These are phyloP conservation scores for Chenopodium formosanum DNA, from an alignment of 148 eudicot genomes.

Conservation along the genomic window DNA sequence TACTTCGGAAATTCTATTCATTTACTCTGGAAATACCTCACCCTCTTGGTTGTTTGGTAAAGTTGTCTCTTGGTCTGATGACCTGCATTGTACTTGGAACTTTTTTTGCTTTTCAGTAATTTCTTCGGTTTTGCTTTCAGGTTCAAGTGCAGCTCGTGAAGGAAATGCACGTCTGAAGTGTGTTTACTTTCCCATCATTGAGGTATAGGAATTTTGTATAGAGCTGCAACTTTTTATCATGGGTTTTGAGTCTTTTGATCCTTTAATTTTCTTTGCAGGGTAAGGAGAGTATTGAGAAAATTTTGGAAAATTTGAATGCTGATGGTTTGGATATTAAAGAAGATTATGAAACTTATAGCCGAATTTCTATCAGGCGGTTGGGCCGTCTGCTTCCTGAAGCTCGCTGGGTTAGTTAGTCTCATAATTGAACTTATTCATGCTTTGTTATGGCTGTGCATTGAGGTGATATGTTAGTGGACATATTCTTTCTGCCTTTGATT, in stretches of 20 bases:
- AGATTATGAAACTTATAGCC: conserved; percentile 58
- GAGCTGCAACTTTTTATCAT: background rate
- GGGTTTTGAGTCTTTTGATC: background rate
- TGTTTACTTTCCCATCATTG: conserved; percentile 58
- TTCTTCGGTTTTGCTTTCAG: conserved; percentile 29
- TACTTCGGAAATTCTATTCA: background rate
- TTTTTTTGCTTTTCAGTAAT: background rate
- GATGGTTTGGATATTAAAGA: conserved; percentile 47
- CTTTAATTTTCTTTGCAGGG: conserved; percentile 39
- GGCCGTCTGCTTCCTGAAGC: conserved; percentile 88
- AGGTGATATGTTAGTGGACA: background rate
- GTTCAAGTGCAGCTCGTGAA: conserved; percentile 32
- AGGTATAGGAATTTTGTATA: conserved; percentile 36
- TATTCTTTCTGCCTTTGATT: background rate
- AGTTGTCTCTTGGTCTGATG: background rate
- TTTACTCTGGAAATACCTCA: background rate
- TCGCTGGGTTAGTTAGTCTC: conserved; percentile 68
- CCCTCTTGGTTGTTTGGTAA: background rate
- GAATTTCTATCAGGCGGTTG: conserved; percentile 63
- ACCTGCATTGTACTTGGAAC: background rate
- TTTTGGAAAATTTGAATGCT: conserved; percentile 48
- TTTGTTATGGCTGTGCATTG: background rate
- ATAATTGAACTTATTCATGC: background rate
- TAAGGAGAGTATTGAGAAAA: conserved; percentile 57
- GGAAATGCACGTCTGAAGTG: conserved; percentile 69